Conservation (phyloP, 495 filamentous ascomycete species). For the Aspergillus saccharolyticus region DNA sequence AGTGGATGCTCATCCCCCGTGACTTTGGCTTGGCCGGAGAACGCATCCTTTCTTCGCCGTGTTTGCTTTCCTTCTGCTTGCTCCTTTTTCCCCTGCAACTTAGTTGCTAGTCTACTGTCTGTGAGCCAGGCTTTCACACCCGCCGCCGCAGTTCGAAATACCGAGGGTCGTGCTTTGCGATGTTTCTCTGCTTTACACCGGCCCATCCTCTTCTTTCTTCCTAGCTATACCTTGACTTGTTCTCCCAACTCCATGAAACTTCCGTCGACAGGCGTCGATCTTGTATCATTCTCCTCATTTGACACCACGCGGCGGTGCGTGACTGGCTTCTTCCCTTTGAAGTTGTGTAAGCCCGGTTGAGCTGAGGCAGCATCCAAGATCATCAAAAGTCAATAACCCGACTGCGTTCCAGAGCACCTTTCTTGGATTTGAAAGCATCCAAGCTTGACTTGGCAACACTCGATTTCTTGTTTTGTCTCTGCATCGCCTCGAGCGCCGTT, state of each 20-base stretch:
- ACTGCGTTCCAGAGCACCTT: neutral
- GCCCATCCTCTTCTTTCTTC: neutral
- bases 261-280: neutral
- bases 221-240: neutral
- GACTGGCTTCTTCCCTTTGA: neutral
- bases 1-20: neutral
- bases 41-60: neutral
- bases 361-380: neutral
- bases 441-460: neutral
- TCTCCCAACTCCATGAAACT: neutral
- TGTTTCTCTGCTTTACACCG: neutral
- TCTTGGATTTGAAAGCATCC: neutral
- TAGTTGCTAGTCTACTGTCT: neutral
- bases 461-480: neutral
- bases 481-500: neutral
- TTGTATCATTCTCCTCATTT: neutral
- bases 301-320: neutral
- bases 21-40: neutral
- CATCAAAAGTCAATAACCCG: neutral
- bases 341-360: neutral
- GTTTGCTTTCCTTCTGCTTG: neutral
- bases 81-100: neutral
- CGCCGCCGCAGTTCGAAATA: neutral
- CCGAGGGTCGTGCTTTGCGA: neutral
- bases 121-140: neutral